Base-by-base conservation (phyloP, 805 yeast species). In the Danielozyma ontarioensis region DNA sequence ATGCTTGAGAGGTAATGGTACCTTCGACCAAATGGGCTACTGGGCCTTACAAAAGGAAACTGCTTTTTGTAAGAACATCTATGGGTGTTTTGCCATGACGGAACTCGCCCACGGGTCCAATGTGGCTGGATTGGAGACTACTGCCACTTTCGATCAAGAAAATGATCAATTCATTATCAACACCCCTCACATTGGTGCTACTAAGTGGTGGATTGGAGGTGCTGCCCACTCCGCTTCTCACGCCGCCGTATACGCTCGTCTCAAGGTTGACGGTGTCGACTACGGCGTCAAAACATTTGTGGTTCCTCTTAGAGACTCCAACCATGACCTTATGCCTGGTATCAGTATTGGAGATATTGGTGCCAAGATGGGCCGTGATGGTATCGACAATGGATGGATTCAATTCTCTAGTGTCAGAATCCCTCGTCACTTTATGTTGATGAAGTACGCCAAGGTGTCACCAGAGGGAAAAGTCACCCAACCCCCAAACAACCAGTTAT, bases 131-230 rank as follows among this genome's bases (percentile, higher is more conserved):
- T 68, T 86, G 40, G 95, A 89, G 59, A 89, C 97, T n/a, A 83
- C 88, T 12, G 96, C 97, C 12, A 80, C 83, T 14, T 89, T 72
- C 55, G 80, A 86, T 55, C 62, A 66, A 13, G 62, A 60, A 13
- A 72, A 70, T 18, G 85, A 86, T 48, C 78, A 78, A 42, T 84
- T 89, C 52, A 55, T 73, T 35, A 78, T 89, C 50, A 74, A 85
- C 54, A 89, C 97, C 10, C 97, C 97, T 1, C 84, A 88, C 53
- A 58, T 84, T 35, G 89, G 94, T 24, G 96, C 97, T 28, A 88
- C 96, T 17, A 89, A 89, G 58, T 89, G 97, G 96, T 89, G 97
- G 97, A 89, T 89, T 50, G 97, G 97, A 30, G 97, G 97, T 48
- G 96, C 96, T 27, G 96, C 96, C 8, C 94, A 86, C 59, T 80